phyloP scores from a whole-genome alignment of 805 yeast genomes.

The Kurtzmaniella cleridarum region DNA sequence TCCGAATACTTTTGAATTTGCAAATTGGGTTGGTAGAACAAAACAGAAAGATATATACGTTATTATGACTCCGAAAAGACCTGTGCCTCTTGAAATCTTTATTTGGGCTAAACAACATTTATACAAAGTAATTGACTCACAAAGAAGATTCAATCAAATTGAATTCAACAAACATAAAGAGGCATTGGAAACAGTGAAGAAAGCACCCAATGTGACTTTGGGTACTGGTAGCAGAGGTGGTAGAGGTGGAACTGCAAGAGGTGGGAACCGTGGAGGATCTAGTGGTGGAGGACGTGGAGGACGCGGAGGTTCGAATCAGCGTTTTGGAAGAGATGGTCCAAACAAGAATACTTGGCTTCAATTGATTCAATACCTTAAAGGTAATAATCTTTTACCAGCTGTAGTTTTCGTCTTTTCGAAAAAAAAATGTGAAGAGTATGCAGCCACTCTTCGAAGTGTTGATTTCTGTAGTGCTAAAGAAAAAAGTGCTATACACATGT shows the following conservation, averaged over 20 bases:
- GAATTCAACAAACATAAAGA: slow-evolving; percentile 62
- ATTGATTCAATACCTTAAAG: slow-evolving; percentile 64
- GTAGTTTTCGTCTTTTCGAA: slow-evolving; percentile 92
- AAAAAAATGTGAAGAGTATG: slow-evolving; percentile 90
- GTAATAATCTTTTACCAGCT: slow-evolving; percentile 75
- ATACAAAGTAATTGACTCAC: slow-evolving; percentile 68
- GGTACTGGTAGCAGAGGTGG: slow-evolving; percentile 38
- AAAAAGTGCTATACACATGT: slow-evolving; percentile 88
- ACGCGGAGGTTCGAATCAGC: slow-evolving; percentile 14
- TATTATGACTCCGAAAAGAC: slow-evolving; percentile 93
- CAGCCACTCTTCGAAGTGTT: slow-evolving; percentile 64
- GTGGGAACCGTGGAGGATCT: slow-evolving; percentile 32
- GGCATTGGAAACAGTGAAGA: slow-evolving; percentile 40
- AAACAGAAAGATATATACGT: slow-evolving; percentile 94
- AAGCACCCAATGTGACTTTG: slow-evolving; percentile 31
- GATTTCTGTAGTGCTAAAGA: slow-evolving; percentile 83
- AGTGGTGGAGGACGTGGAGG: slow-evolving; percentile 13
- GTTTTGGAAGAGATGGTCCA: slow-evolving; percentile 54
- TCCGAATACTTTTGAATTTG: slow-evolving; percentile 97
- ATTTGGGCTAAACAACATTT: slow-evolving; percentile 77
- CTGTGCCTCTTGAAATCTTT: slow-evolving; percentile 87
- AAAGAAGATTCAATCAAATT: slow-evolving; percentile 59
- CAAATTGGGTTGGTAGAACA: slow-evolving; percentile 97
- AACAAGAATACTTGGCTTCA: slow-evolving; percentile 74
- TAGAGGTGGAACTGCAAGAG: slow-evolving; percentile 41